Percentiles rank a stretch among this genome's conserved stretches.
phyloP scores from a whole-genome alignment of 306 rosid genomes.

The Trifolium fragiferum region DNA sequence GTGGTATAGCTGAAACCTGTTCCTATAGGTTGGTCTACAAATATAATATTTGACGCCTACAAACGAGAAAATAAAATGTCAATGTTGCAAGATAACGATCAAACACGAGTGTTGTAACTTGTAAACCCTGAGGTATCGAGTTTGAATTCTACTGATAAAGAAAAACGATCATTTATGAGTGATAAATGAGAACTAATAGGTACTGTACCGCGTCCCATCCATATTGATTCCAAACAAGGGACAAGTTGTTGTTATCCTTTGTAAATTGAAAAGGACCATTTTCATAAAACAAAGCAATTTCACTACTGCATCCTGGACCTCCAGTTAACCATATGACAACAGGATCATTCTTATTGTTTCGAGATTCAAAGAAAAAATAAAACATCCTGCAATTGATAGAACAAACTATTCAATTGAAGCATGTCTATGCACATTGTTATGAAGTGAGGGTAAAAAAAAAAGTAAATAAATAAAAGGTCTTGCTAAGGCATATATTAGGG shows the following conservation, averaged over 20 bases:
- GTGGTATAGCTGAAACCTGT: constrained; percentile 92
- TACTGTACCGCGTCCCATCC: constrained; percentile 97
- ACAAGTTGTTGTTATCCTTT: constrained; percentile 52
- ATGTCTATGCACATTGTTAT: no score
- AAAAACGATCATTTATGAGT: neutral
- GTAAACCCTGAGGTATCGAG: no score
- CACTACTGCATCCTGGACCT: constrained; percentile 99
- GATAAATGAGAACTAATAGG: neutral
- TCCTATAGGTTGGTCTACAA: constrained; percentile 87
- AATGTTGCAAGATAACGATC: no score
- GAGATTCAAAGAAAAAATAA: constrained; percentile 92
- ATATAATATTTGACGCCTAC: constrained; percentile 88
- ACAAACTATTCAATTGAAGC: no score
- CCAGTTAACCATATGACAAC: constrained; percentile 91
- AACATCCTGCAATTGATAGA: no score
- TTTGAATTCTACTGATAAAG: constrained; percentile 69
- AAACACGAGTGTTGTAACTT: no score
- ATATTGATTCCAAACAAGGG: constrained; percentile 82
- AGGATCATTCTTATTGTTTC: constrained; percentile 65
- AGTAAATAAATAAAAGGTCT: no score
- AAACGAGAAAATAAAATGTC: neutral
- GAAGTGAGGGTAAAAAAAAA: no score
- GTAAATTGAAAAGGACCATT: constrained; percentile 88
- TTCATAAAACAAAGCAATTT: constrained; percentile 85
- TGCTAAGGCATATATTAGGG: no score